Base-by-base conservation (phyloP, 257 asterid genomes). In the Eucommia ulmoides region DNA sequence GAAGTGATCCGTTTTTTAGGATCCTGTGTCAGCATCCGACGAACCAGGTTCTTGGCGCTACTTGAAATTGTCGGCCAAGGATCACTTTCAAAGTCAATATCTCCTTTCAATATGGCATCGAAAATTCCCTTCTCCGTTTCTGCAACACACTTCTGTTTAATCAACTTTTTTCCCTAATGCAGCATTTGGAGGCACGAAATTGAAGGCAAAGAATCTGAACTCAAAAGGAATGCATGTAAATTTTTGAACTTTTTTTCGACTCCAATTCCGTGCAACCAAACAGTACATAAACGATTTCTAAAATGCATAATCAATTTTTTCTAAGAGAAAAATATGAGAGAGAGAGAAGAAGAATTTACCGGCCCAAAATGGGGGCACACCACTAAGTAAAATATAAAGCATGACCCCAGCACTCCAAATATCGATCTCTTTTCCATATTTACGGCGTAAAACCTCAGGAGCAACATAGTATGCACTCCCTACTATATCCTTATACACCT, bases 391-490 rank as follows among this genome's bases (percentile, higher is more conserved):
- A 41, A 85, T 85, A 67, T 85, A 85, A 3, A 85, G 72, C 65
- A 82, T 85, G 23, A 85, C 88, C 48, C 96, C 96, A 17, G 96
- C 94, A 59, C 96, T 85, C 94, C 94, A 85, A 33, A 85, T 61
- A 49, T 85, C 96, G 11, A 58, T 67, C 62, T 85, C 96, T 52
- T 85, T 85, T 20, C 96, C 94, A 42, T 82, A 85, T 52, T 59
- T 69, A 46, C 92, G 86, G 26, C 62, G 66, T 62, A 85, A 24
- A 8, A 85, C 94, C 61, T 85, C 96, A 7, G 96, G 96, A 9
- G 94, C 96, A 19, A 85, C 94, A 46, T 85, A 85, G 49, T 79
- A 85, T 33, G 96, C 94, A 62, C 96, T 85, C 17, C 96, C 96
- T 16, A 82, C 96, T 24, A 82, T 52, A 50, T 82, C 96, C 69